A percentile compares a stretch with the other conserved stretches of the same genome.
phyloP scores from a whole-genome alignment of 177 flowering plant genomes.

The Vitis hybrid region DNA sequence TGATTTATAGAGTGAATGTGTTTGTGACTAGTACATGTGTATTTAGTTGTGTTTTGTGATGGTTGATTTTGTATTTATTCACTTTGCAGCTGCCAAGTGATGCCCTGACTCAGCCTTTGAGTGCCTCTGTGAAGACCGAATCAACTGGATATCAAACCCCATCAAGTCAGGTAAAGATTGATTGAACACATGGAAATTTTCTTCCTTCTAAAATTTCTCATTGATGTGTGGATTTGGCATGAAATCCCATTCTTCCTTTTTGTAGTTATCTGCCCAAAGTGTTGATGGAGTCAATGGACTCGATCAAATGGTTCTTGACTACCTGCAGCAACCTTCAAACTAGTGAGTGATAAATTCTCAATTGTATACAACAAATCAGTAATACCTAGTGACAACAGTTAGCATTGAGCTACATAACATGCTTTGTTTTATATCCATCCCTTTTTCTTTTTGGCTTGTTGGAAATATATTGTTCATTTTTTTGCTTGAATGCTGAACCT shows the following conservation, averaged over 20 bases:
- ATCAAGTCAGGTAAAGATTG: conserved; percentile 32
- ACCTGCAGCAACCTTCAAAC: conserved; percentile 50
- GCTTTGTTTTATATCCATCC: background rate
- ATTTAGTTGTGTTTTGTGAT: background rate
- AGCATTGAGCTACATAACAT: no score
- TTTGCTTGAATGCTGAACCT: background rate
- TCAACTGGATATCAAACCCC: conserved; percentile 27
- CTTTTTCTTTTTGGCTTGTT: background rate
- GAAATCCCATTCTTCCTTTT: background rate
- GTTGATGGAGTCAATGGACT: conserved; percentile 41
- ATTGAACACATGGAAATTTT: no score
- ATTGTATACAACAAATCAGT: background rate
- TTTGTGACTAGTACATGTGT: background rate
- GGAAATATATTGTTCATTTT: background rate
- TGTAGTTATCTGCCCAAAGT: conserved; percentile 33
- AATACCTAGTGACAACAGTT: no score
- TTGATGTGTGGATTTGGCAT: background rate
- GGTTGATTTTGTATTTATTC: conserved; percentile 1
- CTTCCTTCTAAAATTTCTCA: background rate
- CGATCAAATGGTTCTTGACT: conserved; percentile 53
- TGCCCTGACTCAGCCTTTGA: conserved; percentile 18
- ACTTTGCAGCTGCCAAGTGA: conserved; percentile 28
- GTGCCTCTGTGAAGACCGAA: conserved; percentile 24
- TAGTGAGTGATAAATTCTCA: conserved; percentile 31
- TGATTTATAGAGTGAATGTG: background rate